Base-by-base conservation (phyloP, 1,284 basidiomycete species). In the Takashimella tepidaria region DNA sequence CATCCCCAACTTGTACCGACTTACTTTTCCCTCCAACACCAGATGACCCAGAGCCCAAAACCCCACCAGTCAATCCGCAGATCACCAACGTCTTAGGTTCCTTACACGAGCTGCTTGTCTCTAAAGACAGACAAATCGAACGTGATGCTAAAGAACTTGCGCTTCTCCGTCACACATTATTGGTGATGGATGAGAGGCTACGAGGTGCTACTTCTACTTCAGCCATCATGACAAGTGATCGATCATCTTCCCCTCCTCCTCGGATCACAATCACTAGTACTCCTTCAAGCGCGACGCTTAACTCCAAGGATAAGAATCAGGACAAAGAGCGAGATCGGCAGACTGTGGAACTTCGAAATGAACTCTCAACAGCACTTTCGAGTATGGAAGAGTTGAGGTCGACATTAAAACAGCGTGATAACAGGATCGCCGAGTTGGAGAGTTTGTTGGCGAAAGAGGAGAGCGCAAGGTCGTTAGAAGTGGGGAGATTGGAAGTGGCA, bases 61-160 rank as follows among this genome's bases (percentile, higher is more conserved):
- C 40, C 19, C 45, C 55, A 4, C 40, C 41, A 2, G 57, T 61
- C 51, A 67, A 67, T 45, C 59, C 62, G 5, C 63, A 67, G 47
- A 64, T 67, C 55, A 57, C 57, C 19, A 62, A 51, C 10, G 62
- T 67, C 25, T 51, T 67, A 5, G 63, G 62, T 20, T 63, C 61
- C 3, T 50, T 67, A n/a, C 65, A 67, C 23, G 65, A 67, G 49
- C 58, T 67, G 6, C 57, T 67, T 8, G 54, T 62, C n/a, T 60
- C 59, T 8, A 67, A 67, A 53, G 65, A 67, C 49, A 63, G 63
- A 27, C 65, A 67, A 51, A 67, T 67, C 31, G 65, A 67, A 50
- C 50, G 63, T 13, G 65, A 67, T 50, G 65, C 65, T n/a, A 53
- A 60, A 10, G 65, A 67, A 54, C 50, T 67, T 1, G 65, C 63